Evolutionary conservation across 257 asterid genomes (phyloP).

Genomic region (Solanum chiquidenum): DNA sequence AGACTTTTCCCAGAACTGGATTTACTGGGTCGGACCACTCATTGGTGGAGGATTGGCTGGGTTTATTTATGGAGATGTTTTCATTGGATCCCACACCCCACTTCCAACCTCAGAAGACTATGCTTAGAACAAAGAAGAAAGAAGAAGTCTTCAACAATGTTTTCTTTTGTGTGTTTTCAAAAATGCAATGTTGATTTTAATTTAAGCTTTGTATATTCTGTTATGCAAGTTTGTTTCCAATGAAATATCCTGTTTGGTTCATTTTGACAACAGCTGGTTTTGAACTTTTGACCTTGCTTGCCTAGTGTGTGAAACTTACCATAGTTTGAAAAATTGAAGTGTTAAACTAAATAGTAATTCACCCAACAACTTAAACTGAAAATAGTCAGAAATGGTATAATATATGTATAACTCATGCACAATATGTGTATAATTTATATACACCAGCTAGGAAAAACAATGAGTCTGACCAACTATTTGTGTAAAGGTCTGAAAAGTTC

Average conservation of each 20-base stretch:
- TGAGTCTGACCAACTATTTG: neutral
- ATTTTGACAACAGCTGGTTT: neutral
- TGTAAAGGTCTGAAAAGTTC: neutral
- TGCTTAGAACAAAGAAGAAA: neutral
- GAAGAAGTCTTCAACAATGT: neutral
- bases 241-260: neutral
- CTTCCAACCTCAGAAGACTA: constrained; percentile 38
- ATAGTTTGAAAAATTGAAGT: neutral
- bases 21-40: constrained; percentile 76
- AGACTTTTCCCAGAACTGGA: constrained; percentile 42
- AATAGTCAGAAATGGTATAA: neutral
- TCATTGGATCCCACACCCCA: constrained; percentile 27
- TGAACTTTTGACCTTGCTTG: neutral
- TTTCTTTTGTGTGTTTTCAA: neutral
- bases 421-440: neutral
- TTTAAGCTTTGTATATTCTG: neutral
- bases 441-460: neutral
- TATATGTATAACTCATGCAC: neutral
- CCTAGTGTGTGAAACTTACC: fast-evolving
- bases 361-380: neutral
- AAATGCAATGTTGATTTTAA: neutral
- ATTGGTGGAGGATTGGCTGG: constrained; percentile 81
- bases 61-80: constrained; percentile 43
- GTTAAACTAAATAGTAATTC: neutral
- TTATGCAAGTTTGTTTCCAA: neutral